phyloP scores from a whole-genome alignment of 805 yeast species.

The Wickerhamomyces tratensis region DNA sequence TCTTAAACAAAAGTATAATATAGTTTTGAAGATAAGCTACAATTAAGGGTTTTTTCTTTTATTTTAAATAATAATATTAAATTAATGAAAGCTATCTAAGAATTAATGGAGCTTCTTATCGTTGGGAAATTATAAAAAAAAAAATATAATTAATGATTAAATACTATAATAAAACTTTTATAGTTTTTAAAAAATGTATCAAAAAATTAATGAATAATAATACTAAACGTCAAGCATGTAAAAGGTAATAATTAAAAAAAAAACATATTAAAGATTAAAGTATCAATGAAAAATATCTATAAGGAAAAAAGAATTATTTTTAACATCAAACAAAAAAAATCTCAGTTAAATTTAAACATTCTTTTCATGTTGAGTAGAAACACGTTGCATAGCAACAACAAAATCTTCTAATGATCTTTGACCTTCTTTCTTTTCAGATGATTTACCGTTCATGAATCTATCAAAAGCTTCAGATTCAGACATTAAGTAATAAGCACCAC shows the following conservation, averaged over 20 bases:
- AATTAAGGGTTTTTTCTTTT: too few species aligned
- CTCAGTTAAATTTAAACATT: background rate
- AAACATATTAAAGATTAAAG: too few species aligned
- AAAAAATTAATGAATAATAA: too few species aligned
- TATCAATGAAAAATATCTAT: background rate
- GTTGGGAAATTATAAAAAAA: background rate
- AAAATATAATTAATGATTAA: background rate
- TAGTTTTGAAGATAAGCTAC: background rate
- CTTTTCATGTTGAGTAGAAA: conserved; percentile 82
- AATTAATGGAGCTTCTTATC: too few species aligned
- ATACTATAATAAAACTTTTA: too few species aligned
- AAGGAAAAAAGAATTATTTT: background rate
- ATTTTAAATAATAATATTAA: too few species aligned
- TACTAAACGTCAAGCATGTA: too few species aligned
- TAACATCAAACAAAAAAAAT: too few species aligned
- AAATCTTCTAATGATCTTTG: conserved; percentile 73
- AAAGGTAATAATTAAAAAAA: too few species aligned
- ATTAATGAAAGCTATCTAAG: too few species aligned
- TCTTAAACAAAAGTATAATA: conserved; percentile 1
- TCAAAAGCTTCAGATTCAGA: conserved; percentile 72
- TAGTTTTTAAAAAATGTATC: too few species aligned
- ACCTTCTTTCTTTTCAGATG: conserved; percentile 42
- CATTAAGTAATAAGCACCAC: conserved; percentile 95
- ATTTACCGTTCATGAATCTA: conserved; percentile 77
- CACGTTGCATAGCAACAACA: conserved; percentile 82